These are phyloP conservation scores for Diplodia mutila DNA, from an alignment of 2,329 filamentous ascomycete genomes.

Conservation along the genomic window DNA sequence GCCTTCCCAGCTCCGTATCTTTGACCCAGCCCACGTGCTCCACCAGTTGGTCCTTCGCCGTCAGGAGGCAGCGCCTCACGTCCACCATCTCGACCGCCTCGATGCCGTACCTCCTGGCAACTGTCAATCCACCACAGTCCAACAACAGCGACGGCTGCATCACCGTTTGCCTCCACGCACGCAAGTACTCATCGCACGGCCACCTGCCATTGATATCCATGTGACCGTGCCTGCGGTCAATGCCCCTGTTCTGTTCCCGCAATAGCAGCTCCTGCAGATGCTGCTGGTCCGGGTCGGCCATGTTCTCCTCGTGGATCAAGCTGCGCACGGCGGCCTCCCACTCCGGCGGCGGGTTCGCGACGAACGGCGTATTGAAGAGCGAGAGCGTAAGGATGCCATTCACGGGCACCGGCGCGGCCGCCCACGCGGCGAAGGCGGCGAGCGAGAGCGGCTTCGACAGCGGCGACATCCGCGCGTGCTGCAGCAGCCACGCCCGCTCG, in stretches of 20 bases:
- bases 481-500: background rate
- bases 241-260: too few relatives aligned
- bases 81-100: background rate
- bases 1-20: background rate
- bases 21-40: background rate
- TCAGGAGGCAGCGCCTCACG: background rate
- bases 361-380: background rate
- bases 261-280: too few relatives aligned
- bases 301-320: background rate
- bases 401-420: background rate
- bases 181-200: background rate
- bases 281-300: too few relatives aligned
- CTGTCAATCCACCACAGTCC: background rate
- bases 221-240: too few relatives aligned
- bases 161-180: background rate
- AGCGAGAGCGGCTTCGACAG: background rate
- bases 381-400: background rate
- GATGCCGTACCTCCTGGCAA: background rate
- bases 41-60: background rate
- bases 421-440: background rate
- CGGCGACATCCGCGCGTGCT: background rate
- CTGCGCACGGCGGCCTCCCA: background rate
- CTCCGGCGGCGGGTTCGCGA: background rate
- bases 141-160: background rate
- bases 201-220: background rate